Base-by-base conservation (phyloP, 495 filamentous ascomycete species). In the Penicillium simplicissimum region DNA sequence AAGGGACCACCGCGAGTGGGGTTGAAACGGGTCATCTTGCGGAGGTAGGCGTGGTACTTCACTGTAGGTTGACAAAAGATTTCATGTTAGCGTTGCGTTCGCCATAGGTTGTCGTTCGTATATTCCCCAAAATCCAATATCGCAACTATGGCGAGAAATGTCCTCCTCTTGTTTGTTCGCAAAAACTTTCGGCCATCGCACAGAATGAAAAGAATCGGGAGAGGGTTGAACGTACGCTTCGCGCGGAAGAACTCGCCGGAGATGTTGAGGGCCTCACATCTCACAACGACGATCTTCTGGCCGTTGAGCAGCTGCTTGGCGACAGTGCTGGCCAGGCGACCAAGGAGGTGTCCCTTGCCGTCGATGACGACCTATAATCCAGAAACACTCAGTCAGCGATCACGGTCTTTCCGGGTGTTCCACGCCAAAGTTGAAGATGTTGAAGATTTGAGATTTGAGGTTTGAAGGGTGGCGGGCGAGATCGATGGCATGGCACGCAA, bases 171-270 rank as follows among this genome's bases (percentile, higher is more conserved):
- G 5, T 38, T 33, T 28, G 10, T 28, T 58, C 45, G 40, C 40
- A 23, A 35, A 52, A 34, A 54, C 11, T 55, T 58, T 56, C 57
- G 42, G 47, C 51, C 52, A 62, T 55, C 52, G 15, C 35, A 52
- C 0, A 40, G 13, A 53, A 42, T n/a, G 10, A 31, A 55, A 55
- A 25, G 52, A 55, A 61, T 73, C 54, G 65, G 53, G 60, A 59
- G 40, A 58, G 64, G 61, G 66, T 63, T 64, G 42, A 78, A 94
- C 95, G 82, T 96, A 98, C 95, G 89, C 88, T 98, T 98, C 72
- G 93, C 88, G 74, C 95, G 92, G 89, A 98, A 98, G 91, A 98
- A 98, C 84, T 97, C 95, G 84, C 95, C 95, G 71, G 95, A 98
- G 87, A 98, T 98, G 88, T 98, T 98, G 76, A 98, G 88, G 73